Base-by-base conservation (phyloP, 176 grass and related monocot species). In the Aegilops sharonensis region DNA sequence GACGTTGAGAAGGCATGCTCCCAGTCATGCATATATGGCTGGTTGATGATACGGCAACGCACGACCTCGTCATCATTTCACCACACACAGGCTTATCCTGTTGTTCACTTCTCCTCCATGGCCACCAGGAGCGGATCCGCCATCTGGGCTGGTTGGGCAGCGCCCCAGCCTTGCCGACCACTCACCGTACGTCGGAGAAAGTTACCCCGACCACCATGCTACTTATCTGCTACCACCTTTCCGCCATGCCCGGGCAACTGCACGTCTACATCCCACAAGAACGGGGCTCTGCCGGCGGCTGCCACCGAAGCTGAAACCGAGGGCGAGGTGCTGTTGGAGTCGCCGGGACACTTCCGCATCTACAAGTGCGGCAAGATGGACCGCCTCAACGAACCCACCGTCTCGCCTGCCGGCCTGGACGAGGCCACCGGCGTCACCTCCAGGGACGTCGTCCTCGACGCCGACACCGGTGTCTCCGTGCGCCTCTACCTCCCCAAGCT, bases 401-500 rank as follows among this genome's bases (percentile, higher is more conserved):
- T 89, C 21, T n/a, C 9, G 9, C 68, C 35, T n/a, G 32, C 68
- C 18, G 68, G 68, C 34, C 34, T 40, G 35, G 91, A 94, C 45
- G 60, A 65, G 3, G 27, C 42, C 75, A 93, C 75, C 23, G 89
- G 87, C 40, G 90, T 94, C 59, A 7, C 40, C 50, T 92, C 94
- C 34, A 97, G 80, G 84, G 94, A 97, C 71, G 78, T 94, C 68
- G 77, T 89, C 61, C 65, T 94, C 66, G 84, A 97, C 79, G 64
- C 62, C 8, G 40, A 2, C 29, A 89, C 85, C 9, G n/a, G 81
- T 54, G 82, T 92, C 30, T 78, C 88, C 20, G 90, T 75, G 20
- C 90, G 92, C 72, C 45, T 97, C 68, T 92, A 89, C 66, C 88
- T 90, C 2, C 92, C 92, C 27, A 84, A 80, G 29, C 5, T 64